Conservation (phyloP, 1,284 basidiomycete species). For the Lignosus rhinocerotis region DNA sequence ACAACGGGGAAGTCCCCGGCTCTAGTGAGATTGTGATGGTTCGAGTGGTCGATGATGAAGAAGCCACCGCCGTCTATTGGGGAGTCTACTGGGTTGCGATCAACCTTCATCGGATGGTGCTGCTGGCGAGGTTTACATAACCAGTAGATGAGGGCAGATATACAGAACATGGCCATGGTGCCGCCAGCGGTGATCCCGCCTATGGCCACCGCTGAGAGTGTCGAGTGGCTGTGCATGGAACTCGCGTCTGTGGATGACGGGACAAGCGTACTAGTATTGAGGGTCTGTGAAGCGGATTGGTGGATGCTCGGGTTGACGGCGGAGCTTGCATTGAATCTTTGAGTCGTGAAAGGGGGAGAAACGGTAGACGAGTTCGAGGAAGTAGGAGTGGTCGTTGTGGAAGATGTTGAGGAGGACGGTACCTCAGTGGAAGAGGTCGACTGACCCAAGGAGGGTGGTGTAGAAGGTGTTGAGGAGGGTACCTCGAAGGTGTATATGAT, state of each 20-base stretch:
- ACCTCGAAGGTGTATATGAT: conserved; percentile 4
- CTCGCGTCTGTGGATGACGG: not conserved
- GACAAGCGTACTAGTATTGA: not conserved
- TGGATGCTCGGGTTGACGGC: not conserved
- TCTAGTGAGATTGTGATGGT: not conserved
- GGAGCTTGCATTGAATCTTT: not conserved
- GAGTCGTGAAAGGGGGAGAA: not conserved
- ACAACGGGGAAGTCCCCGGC: no score
- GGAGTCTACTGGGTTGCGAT: not conserved
- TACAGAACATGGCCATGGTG: not conserved
- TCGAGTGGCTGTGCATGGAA: not conserved
- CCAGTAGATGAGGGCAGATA: not conserved
- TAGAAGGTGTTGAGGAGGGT: not conserved
- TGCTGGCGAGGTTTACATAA: not conserved
- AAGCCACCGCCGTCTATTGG: not conserved
- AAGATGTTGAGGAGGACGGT: not conserved
- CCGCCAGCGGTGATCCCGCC: not conserved
- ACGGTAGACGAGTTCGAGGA: not conserved
- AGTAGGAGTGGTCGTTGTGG: not conserved
- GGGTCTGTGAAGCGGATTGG: not conserved
- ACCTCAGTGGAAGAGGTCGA: not conserved
- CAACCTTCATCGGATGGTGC: not conserved
- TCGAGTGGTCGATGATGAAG: not conserved
- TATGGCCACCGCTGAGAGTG: not conserved
- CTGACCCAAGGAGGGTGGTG: not conserved